Evolutionary conservation across 441 rosid species (phyloP).

Genomic region (Daphne laureola): DNA sequence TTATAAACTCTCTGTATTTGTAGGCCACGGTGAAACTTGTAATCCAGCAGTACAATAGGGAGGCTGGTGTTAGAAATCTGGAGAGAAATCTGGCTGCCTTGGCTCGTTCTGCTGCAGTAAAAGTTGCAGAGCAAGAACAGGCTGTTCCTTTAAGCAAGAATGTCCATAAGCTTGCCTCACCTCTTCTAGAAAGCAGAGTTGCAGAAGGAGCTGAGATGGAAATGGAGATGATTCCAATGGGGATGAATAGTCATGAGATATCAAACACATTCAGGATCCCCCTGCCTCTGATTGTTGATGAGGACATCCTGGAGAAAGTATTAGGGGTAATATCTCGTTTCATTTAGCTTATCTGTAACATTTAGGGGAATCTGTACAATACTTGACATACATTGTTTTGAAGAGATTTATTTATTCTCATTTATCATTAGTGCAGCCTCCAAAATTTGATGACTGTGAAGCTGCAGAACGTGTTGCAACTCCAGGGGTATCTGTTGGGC

Average conservation of each 20-base stretch:
- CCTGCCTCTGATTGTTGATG: conserved; percentile 78
- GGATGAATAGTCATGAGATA: conserved; percentile 70
- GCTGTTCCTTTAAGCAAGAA: conserved; percentile 66
- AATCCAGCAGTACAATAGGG: conserved; percentile 93
- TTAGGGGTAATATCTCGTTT: conserved; percentile 56
- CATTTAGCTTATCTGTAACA: neutral
- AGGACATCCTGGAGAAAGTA: conserved; percentile 82
- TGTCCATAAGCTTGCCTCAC: conserved; percentile 69
- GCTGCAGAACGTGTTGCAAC: conserved; percentile 86
- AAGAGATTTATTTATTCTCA: conserved; percentile 1
- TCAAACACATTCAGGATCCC: conserved; percentile 56
- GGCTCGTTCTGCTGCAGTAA: conserved; percentile 99
- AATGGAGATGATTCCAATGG: conserved; percentile 96
- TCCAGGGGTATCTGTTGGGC: conserved; percentile 94
- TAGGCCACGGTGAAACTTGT: conserved; percentile 82
- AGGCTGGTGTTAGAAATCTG: conserved; percentile 91
- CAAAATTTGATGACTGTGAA: conserved; percentile 83
- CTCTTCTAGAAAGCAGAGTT: conserved; percentile 76
- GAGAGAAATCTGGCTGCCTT: conserved; percentile 92
- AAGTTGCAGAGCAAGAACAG: conserved; percentile 86
- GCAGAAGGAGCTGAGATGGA: conserved; percentile 94
- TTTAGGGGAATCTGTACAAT: no score
- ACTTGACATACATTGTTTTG: neutral
- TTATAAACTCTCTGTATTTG: conserved; percentile 12
- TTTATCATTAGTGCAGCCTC: conserved; percentile 66